These are phyloP conservation scores for Talaromyces liani DNA, from an alignment of 495 filamentous ascomycete genomes.

Conservation along the genomic window DNA sequence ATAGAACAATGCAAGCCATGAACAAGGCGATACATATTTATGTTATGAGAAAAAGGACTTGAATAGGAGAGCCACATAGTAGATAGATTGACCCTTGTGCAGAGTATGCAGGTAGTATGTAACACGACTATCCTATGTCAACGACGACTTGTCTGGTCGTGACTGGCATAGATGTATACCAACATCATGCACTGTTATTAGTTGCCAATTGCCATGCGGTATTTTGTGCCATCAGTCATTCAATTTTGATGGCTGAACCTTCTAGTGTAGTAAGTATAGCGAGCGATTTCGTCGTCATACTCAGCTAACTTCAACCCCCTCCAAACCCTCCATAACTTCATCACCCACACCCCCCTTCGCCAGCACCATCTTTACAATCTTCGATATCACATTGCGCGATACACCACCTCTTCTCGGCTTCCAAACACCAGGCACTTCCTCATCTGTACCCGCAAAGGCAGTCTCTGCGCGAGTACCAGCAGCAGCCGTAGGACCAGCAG, in stretches of 20 bases:
- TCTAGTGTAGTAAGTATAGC: neutral
- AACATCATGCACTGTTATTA: neutral
- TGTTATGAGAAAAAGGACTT: neutral
- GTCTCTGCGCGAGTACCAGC: constrained; percentile 18
- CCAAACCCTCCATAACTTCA: constrained; percentile 74
- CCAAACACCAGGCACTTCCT: constrained; percentile 67
- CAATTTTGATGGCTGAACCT: neutral
- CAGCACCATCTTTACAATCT: constrained; percentile 60
- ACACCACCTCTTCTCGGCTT: constrained; percentile 67
- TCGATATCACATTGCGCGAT: constrained; percentile 56
- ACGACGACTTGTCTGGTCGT: neutral
- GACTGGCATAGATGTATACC: neutral
- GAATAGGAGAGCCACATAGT: neutral
- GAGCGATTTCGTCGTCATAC: neutral
- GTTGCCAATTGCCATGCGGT: neutral
- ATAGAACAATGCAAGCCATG: neutral
- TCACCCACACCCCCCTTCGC: constrained; percentile 70
- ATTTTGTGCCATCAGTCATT: neutral
- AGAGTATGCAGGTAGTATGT: neutral
- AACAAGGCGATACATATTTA: neutral
- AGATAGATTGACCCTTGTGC: neutral
- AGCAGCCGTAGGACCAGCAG: constrained; percentile 25
- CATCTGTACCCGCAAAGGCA: constrained; percentile 37
- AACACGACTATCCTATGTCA: neutral
- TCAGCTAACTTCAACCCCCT: constrained; percentile 41